Evolutionary conservation across 208 protist genomes (phyloP).

Genomic region (Leishmania major): DNA sequence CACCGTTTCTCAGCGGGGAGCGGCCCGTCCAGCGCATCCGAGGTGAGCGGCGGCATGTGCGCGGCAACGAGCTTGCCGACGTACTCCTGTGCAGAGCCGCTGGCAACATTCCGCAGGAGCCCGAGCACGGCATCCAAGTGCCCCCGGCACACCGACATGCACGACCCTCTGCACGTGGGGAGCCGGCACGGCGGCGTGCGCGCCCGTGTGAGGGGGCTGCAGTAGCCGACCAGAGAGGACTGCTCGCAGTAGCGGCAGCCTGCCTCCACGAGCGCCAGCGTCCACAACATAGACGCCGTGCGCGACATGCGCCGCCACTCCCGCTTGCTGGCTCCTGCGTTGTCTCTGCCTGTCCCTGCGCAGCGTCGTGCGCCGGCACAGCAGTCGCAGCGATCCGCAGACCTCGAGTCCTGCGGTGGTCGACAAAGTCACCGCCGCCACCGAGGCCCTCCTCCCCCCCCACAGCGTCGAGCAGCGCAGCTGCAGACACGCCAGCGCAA

Average conservation of each 20-base stretch:
- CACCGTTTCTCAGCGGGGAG: not conserved
- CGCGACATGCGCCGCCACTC: not conserved
- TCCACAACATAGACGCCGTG: slow-evolving; percentile 6
- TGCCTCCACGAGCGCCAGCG: slow-evolving; percentile 20
- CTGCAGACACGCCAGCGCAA: slow-evolving; percentile 27
- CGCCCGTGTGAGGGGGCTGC: slow-evolving; percentile 6
- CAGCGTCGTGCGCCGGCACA: not conserved
- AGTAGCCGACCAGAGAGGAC: slow-evolving; percentile 20
- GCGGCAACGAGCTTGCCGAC: not conserved
- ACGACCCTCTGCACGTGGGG: slow-evolving; percentile 6
- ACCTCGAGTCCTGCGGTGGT: not conserved
- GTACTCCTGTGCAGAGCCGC: not conserved
- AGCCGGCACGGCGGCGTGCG: not conserved
- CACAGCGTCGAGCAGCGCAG: slow-evolving; percentile 18
- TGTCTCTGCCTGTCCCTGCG: not conserved
- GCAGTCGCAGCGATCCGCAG: not conserved
- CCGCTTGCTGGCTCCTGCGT: not conserved
- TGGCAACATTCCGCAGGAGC: not conserved
- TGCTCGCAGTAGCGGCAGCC: slow-evolving; percentile 22
- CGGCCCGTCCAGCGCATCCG: not conserved
- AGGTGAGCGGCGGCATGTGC: not conserved
- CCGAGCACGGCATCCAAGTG: not conserved
- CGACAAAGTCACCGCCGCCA: not conserved
- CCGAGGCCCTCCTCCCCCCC: slow-evolving; percentile 13
- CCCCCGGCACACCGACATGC: slow-evolving; percentile 15